Base-by-base conservation (phyloP, 1,284 basidiomycete genomes). In the Abortiporus biennis region DNA sequence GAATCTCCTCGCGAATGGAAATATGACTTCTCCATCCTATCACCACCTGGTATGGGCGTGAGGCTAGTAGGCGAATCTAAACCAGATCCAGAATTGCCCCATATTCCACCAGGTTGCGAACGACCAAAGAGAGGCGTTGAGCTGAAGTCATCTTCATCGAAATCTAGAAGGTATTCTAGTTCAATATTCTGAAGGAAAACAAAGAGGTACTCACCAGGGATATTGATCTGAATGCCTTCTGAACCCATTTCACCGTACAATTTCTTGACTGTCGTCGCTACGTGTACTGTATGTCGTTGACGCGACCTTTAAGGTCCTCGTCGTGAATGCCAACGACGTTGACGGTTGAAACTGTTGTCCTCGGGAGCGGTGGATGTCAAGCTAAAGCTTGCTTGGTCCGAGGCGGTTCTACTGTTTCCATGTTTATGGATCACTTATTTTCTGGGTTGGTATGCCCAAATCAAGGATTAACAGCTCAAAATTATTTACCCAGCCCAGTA, bases 211-310 rank as follows among this genome's bases (percentile, higher is more conserved):
- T 53, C 52, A 85, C 85, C 83, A 63, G 85, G 85, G 50, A 89
- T 88, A 39, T 84, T 87, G 54, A 89, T 89, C 65, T 89, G 85
- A 49, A 85, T 71, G 32, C 73, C 72, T 53, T 82, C 79, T n/a
- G 71, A 67, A 22, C 60, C 58, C 67, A 70, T 69, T 20, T 6
- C 31, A 15, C 31, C n/a, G n/a, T n/a, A n/a, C n/a, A n/a, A n/a
- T n/a, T n/a, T n/a, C n/a, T n/a, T n/a, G n/a, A n/a, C n/a, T n/a
- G n/a, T n/a, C 32, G n/a, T n/a, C n/a, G n/a, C n/a, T n/a, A n/a
- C n/a, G n/a, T n/a, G n/a, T n/a, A n/a, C n/a, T n/a, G n/a, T n/a
- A n/a, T n/a, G n/a, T n/a, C n/a, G n/a, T n/a, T n/a, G n/a, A n/a
- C n/a, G n/a, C n/a, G n/a, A n/a, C n/a, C n/a, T n/a, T n/a, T n/a